Evolutionary conservation across 768 basidiomycete genomes (phyloP).

Genomic region (Boletus huronensis): DNA sequence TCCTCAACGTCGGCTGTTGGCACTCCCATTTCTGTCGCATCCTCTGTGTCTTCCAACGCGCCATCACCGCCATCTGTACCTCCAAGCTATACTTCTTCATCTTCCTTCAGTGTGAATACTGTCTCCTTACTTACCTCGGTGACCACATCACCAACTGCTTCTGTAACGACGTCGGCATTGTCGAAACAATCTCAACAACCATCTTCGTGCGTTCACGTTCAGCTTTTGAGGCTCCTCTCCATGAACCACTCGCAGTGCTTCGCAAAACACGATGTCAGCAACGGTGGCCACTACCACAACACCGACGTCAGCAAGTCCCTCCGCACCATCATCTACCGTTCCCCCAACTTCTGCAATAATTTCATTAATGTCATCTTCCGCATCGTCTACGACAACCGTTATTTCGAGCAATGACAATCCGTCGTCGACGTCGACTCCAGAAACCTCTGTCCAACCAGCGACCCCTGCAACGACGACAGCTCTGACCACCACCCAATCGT

Average conservation of each 20-base stretch:
- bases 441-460: conserved; percentile 22
- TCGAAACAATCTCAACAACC: conserved; percentile 10
- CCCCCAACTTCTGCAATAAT: conserved; percentile 6
- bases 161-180: conserved; percentile 11
- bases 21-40: conserved; percentile 6
- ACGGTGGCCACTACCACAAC: conserved; percentile 9
- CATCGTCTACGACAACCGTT: conserved; percentile 15
- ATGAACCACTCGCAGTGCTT: conserved; percentile 18
- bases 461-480: conserved; percentile 17
- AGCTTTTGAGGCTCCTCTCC: conserved; percentile 2
- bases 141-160: conserved; percentile 12
- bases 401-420: conserved; percentile 14
- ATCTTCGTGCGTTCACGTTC: conserved; percentile 24
- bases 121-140: conserved; percentile 26
- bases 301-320: conserved; percentile 14
- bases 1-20: conserved; percentile 16
- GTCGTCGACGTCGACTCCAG: conserved; percentile 18
- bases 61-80: conserved; percentile 6
- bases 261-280: conserved; percentile 9
- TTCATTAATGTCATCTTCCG: conserved; percentile 9
- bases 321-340: conserved; percentile 6
- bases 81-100: conserved; percentile 3
- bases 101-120: conserved; percentile 9
- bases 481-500: conserved; percentile 1
- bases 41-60: conserved; percentile 9